Percentiles rank a stretch among this genome's conserved stretches.
Evolutionary conservation across 805 yeast species (phyloP).

Genomic region (Blastobotrys parvus): DNA sequence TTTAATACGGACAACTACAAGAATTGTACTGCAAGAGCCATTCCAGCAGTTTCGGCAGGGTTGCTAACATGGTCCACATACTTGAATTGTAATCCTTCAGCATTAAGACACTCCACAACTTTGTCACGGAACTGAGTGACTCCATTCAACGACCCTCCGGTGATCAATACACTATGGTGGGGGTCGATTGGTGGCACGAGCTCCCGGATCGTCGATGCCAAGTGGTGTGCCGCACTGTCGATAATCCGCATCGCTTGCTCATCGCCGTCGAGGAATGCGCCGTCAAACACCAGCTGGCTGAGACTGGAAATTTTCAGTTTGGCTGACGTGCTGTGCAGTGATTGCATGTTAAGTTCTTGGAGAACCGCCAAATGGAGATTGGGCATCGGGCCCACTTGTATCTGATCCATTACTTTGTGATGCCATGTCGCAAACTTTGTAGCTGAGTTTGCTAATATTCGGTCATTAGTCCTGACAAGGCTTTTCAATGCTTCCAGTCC

Average conservation of each 20-base stretch:
- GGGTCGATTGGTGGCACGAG: slow-evolving; percentile 7
- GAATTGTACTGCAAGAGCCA: background rate
- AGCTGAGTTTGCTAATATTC: background rate
- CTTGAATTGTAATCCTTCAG: slow-evolving; percentile 4
- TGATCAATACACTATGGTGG: slow-evolving; percentile 6
- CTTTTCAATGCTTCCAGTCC: slow-evolving; percentile 14
- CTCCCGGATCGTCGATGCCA: slow-evolving; percentile 4
- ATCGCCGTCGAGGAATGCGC: slow-evolving; percentile 1
- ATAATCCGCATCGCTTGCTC: slow-evolving; percentile 7
- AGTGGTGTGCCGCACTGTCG: slow-evolving; percentile 8
- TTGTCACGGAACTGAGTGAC: slow-evolving; percentile 1
- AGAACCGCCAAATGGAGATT: slow-evolving; percentile 7
- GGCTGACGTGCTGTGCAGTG: background rate
- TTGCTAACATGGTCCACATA: slow-evolving; percentile 6
- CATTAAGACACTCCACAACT: slow-evolving; percentile 4
- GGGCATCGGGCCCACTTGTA: background rate
- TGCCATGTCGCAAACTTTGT: slow-evolving; percentile 1
- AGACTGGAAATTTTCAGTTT: slow-evolving; percentile 9
- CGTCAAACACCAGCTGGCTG: slow-evolving; percentile 11
- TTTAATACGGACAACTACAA: too few species aligned
- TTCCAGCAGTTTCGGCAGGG: slow-evolving; percentile 12
- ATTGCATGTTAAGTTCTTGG: background rate
- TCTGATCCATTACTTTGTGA: background rate
- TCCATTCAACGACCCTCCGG: slow-evolving; percentile 14
- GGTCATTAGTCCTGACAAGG: slow-evolving; percentile 10